Conservation (phyloP, 202 grass and related monocot species). For the Setaria italica region DNA sequence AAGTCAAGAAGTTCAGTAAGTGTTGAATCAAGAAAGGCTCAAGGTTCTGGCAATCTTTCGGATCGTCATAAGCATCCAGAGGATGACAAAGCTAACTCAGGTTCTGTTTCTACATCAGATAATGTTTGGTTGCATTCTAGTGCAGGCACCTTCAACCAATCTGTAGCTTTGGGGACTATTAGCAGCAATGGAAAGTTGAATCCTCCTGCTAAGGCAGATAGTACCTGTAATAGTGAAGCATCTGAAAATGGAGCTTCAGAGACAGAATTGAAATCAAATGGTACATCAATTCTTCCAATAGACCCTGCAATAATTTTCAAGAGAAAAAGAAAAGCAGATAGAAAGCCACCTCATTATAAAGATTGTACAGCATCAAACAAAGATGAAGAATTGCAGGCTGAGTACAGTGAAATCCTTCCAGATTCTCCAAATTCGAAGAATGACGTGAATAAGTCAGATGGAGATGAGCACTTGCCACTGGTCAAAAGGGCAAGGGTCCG, state of each 20-base stretch:
- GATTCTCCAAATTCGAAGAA: conserved; percentile 64
- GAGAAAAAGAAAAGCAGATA: conserved; percentile 70
- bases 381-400: conserved; percentile 52
- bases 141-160: conserved; percentile 25
- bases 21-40: conserved; percentile 59
- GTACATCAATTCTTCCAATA: conserved; percentile 51
- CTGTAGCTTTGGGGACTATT: conserved; percentile 50
- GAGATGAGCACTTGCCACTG: conserved; percentile 96
- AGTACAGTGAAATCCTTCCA: conserved; percentile 53
- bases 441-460: conserved; percentile 75
- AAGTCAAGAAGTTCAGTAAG: conserved; percentile 59
- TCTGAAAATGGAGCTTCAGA: conserved; percentile 59
- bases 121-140: conserved; percentile 47
- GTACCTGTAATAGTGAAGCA: conserved; percentile 58
- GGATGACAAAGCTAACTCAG: conserved; percentile 35
- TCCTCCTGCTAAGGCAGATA: conserved; percentile 41
- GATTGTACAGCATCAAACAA: conserved; percentile 55
- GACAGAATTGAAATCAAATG: conserved; percentile 59
- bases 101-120: conserved; percentile 42
- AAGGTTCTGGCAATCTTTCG: conserved; percentile 45
- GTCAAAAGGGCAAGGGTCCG: conserved; percentile 98
- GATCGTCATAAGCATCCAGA: conserved; percentile 26
- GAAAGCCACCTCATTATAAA: conserved; percentile 48
- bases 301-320: conserved; percentile 56
- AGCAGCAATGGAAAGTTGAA: conserved; percentile 43